phyloP scores from a whole-genome alignment of 768 basidiomycete species.

The Leccinum truebloodii region DNA sequence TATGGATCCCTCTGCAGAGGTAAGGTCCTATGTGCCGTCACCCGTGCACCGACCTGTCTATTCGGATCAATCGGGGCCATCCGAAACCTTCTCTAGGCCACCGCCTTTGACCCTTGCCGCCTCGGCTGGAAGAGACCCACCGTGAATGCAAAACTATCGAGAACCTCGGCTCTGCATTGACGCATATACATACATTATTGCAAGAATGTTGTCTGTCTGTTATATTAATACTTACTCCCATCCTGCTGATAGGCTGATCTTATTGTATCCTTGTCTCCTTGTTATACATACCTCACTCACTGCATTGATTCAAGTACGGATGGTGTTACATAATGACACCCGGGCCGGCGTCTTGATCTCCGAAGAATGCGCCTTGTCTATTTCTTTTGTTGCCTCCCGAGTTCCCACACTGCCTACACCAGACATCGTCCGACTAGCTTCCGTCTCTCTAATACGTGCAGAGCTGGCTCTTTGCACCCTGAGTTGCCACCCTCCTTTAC shows the following conservation, averaged over 20 bases:
- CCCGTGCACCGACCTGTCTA: constrained; percentile 22
- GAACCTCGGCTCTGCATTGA: neutral
- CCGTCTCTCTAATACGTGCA: constrained; percentile 14
- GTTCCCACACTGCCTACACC: constrained; percentile 23
- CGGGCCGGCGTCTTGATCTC: neutral
- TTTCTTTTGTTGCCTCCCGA: neutral
- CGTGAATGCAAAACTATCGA: constrained; percentile 11
- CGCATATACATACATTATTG: constrained; percentile 28
- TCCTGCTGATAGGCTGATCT: constrained; percentile 18
- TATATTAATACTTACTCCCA: constrained; percentile 19
- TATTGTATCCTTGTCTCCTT: constrained; percentile 20
- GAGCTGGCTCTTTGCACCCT: constrained; percentile 32
- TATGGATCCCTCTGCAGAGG: constrained; percentile 59
- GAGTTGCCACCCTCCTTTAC: neutral
- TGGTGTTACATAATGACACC: neutral
- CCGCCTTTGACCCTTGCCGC: constrained; percentile 24
- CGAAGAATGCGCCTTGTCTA: neutral
- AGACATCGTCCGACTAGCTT: constrained; percentile 7
- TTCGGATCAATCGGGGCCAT: constrained; percentile 21
- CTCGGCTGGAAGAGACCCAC: constrained; percentile 10
- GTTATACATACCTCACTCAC: constrained; percentile 13
- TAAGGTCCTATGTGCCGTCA: constrained; percentile 56
- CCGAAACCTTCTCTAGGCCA: constrained; percentile 41
- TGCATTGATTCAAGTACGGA: neutral
- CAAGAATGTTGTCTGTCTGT: constrained; percentile 14